phyloP scores from a whole-genome alignment of 2,329 filamentous ascomycete genomes.

The Aureobasidium subglaciale region DNA sequence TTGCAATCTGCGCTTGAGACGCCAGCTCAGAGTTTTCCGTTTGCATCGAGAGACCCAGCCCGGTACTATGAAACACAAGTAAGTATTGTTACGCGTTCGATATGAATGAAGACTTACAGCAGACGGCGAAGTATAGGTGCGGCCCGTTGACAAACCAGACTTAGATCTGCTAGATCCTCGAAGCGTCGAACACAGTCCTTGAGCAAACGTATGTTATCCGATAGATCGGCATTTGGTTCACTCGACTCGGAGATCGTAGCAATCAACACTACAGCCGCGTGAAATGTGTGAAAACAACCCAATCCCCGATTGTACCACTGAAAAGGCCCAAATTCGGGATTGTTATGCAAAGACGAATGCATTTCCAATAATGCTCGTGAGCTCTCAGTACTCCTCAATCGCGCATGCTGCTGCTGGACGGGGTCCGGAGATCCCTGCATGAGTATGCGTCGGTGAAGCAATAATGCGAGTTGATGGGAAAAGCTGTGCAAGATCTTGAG shows the following conservation, averaged over 20 bases:
- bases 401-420: constrained; percentile 13
- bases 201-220: not conserved
- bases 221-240: not conserved
- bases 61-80: not conserved
- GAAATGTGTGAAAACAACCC: constrained; percentile 36
- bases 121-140: not conserved
- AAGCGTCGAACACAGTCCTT: not conserved
- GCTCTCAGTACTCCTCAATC: constrained; percentile 26
- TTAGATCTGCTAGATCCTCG: not conserved
- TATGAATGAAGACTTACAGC: not conserved
- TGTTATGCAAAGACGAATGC: constrained; percentile 28
- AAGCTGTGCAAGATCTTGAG: constrained; percentile 36
- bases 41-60: not conserved
- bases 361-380: constrained; percentile 30
- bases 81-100: not conserved
- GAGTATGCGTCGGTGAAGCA: constrained; percentile 32
- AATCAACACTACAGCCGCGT: constrained; percentile 24
- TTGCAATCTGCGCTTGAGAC: not conserved
- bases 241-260: not conserved
- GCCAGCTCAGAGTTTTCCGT: not conserved
- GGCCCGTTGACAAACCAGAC: not conserved
- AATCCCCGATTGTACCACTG: constrained; percentile 35
- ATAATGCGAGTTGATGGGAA: constrained; percentile 32
- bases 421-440: constrained; percentile 25
- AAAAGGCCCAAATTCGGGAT: constrained; percentile 29